phyloP scores from a whole-genome alignment of 2,329 filamentous ascomycete species.

The Cercospora brassicicola region DNA sequence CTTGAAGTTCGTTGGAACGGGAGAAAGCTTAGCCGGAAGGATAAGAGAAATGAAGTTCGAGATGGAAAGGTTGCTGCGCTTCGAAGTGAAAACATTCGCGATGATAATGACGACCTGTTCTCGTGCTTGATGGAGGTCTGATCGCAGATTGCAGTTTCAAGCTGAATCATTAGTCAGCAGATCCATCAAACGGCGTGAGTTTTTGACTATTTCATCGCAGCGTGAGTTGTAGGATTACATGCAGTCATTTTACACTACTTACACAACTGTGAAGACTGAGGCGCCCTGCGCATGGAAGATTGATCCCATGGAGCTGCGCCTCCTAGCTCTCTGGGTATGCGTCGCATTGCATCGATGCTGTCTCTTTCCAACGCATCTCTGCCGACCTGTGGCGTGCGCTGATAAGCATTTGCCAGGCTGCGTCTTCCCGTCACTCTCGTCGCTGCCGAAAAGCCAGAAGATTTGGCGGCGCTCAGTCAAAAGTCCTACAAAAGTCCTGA shows the following conservation, averaged over 20 bases:
- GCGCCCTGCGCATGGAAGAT: neutral
- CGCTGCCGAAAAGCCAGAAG: neutral
- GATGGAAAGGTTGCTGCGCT: neutral
- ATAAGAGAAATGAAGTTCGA: no score
- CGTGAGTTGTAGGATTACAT: neutral
- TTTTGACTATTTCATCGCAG: neutral
- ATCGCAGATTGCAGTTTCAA: neutral
- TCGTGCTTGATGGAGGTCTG: neutral
- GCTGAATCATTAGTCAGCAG: neutral
- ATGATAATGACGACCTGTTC: neutral
- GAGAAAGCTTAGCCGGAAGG: neutral
- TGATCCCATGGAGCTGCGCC: neutral
- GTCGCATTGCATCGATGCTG: neutral
- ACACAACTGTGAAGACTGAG: neutral
- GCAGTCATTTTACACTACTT: conserved; percentile 5
- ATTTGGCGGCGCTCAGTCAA: neutral
- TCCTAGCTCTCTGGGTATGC: neutral
- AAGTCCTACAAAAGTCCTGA: conserved; percentile 71
- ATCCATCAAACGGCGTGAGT: neutral
- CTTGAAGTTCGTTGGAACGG: neutral
- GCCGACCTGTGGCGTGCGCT: neutral
- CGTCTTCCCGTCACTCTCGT: neutral
- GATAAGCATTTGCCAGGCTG: neutral
- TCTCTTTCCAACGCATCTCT: neutral
- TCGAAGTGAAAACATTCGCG: neutral